phyloP scores from a whole-genome alignment of 1,139 yeast genomes.

The Yamadazyma epiphylla region DNA sequence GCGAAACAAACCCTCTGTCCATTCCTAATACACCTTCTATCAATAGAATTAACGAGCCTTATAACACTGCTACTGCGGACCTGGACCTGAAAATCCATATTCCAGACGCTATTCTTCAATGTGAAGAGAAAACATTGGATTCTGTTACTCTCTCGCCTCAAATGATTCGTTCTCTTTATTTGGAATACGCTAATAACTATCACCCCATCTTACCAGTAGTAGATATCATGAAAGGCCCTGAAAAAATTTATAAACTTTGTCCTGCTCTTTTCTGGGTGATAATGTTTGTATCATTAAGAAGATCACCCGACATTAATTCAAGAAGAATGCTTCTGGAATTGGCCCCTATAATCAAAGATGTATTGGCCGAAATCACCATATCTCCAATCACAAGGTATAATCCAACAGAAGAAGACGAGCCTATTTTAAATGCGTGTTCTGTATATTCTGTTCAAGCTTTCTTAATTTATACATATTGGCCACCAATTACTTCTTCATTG shows the following conservation, averaged over 20 bases:
- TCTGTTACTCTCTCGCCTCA: slow-evolving; percentile 57
- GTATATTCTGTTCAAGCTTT: slow-evolving; percentile 94
- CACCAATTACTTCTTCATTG: slow-evolving; percentile 87
- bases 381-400: slow-evolving; percentile 84
- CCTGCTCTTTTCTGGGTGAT: slow-evolving; percentile 95
- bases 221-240: slow-evolving; percentile 79
- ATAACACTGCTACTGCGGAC: not conserved
- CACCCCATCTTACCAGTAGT: slow-evolving; percentile 88
- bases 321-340: slow-evolving; percentile 46
- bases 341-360: slow-evolving; percentile 68
- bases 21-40: slow-evolving; percentile 35
- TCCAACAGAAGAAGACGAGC: slow-evolving; percentile 72
- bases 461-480: slow-evolving; percentile 87
- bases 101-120: slow-evolving; percentile 40
- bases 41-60: slow-evolving; percentile 7
- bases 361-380: slow-evolving; percentile 82
- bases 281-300: slow-evolving; percentile 74
- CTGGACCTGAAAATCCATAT: slow-evolving; percentile 15
- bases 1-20: slow-evolving; percentile 16
- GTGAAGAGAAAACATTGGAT: slow-evolving; percentile 68
- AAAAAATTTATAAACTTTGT: slow-evolving; percentile 67
- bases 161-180: slow-evolving; percentile 60
- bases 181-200: slow-evolving; percentile 69
- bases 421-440: slow-evolving; percentile 83
- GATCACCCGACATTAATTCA: slow-evolving; percentile 41